Percentiles rank a stretch among this genome's conserved stretches.
phyloP scores from a whole-genome alignment of 495 filamentous ascomycete species.

The Aspergillus affinis region DNA sequence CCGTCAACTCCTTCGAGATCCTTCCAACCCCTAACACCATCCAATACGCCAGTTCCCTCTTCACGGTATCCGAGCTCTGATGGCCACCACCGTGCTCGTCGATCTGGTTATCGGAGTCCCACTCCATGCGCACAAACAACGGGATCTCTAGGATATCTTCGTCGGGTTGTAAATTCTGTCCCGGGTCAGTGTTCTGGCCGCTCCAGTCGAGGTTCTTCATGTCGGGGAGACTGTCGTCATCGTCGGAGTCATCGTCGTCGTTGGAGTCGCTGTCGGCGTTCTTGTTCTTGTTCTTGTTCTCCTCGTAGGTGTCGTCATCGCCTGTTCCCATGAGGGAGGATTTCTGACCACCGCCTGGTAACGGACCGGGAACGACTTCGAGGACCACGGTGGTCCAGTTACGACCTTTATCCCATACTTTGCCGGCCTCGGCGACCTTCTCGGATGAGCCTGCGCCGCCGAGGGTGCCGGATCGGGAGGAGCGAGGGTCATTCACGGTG shows the following conservation, averaged over 20 bases:
- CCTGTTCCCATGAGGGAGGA: neutral
- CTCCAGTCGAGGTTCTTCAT: conserved; percentile 22
- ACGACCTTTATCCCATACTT: conserved; percentile 91
- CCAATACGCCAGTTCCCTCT: conserved; percentile 91
- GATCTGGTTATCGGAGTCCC: conserved; percentile 75
- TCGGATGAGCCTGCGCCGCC: conserved; percentile 38
- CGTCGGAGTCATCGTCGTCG: conserved; percentile 9
- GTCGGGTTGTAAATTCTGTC: conserved; percentile 55
- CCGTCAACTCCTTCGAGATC: conserved; percentile 42
- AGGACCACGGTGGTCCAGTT: conserved; percentile 93
- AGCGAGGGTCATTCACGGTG: neutral
- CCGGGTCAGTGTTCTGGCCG: conserved; percentile 19
- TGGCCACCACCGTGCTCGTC: conserved; percentile 54
- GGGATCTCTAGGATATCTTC: conserved; percentile 95
- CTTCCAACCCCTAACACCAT: conserved; percentile 85
- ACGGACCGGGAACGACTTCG: conserved; percentile 75
- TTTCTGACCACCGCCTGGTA: conserved; percentile 28
- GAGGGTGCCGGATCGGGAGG: conserved; percentile 11
- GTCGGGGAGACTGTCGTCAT: conserved; percentile 1
- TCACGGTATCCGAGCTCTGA: conserved; percentile 51
- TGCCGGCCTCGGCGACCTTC: conserved; percentile 79
- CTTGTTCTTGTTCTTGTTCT: conserved; percentile 12
- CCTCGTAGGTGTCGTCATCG: conserved; percentile 24
- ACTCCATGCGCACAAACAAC: conserved; percentile 88
- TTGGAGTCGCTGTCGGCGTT: conserved; percentile 25